Conservation (phyloP, 352 stramenopile genomes). For the Phytophthora gonapodyides region DNA sequence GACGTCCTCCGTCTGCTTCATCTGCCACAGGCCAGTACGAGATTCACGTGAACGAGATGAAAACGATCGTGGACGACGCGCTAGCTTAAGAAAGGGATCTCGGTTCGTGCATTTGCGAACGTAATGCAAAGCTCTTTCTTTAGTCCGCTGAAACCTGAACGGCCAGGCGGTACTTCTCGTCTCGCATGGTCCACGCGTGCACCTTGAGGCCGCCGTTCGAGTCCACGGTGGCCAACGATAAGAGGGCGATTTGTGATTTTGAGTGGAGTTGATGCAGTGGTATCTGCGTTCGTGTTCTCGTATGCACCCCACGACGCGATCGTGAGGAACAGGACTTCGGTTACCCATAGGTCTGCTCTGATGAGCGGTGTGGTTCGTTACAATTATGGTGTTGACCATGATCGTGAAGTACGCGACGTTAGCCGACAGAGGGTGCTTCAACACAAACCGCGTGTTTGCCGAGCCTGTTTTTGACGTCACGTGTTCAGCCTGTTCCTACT, state of each 20-base stretch:
- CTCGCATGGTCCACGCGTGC: conserved; percentile 65
- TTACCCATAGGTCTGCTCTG: too few species aligned
- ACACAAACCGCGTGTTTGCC: conserved; percentile 14
- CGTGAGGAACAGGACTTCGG: too few species aligned
- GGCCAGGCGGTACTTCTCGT: conserved; percentile 66
- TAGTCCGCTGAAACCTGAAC: conserved; percentile 10
- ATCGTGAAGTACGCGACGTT: too few species aligned
- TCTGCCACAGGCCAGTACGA: conserved; percentile 96
- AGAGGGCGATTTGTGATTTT: too few species aligned
- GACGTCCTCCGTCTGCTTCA: conserved; percentile 93
- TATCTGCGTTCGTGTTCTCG: too few species aligned
- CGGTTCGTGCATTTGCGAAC: conserved; percentile 3
- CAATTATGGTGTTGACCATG: too few species aligned
- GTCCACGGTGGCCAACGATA: too few species aligned
- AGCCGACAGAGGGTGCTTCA: too few species aligned
- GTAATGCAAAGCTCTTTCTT: conserved; percentile 12
- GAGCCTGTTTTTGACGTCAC: conserved; percentile 9
- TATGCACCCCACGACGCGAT: too few species aligned
- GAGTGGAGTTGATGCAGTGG: too few species aligned
- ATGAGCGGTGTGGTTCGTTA: too few species aligned
- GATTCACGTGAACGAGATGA: conserved; percentile 94
- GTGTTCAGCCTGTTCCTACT: conserved; percentile 2
- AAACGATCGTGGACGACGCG: conserved; percentile 90
- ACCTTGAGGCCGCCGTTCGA: too few species aligned
- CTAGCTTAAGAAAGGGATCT: conserved; percentile 44